Conservation (phyloP, 2,329 filamentous ascomycete species). For the Monosporascus sp. region DNA sequence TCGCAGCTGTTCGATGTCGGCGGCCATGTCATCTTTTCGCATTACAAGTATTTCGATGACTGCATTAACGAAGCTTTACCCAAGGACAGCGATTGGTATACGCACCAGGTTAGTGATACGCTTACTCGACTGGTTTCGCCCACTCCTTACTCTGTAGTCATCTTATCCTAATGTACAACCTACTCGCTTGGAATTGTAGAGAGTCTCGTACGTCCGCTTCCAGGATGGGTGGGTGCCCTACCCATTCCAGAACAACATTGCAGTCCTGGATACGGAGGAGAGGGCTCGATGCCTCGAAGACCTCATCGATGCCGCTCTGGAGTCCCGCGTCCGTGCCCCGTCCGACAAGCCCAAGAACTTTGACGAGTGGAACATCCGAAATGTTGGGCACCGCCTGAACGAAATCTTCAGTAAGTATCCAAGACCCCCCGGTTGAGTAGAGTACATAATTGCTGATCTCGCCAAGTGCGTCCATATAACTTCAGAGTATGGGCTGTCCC, state of each 20-base stretch:
- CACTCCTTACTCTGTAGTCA: no score
- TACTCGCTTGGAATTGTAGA: no score
- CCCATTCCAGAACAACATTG: conserved; percentile 99
- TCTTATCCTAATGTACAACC: no score
- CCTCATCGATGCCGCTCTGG: conserved; percentile 89
- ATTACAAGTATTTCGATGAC: conserved; percentile 99
- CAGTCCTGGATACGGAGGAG: conserved; percentile 94
- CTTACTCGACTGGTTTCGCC: no score
- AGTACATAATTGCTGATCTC: no score
- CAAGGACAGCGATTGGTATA: conserved; percentile 92
- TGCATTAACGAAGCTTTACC: conserved; percentile 95
- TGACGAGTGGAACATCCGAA: conserved; percentile 96
- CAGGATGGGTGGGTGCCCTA: conserved; percentile 96
- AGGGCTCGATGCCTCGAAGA: conserved; percentile 92
- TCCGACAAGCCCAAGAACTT: conserved; percentile 81
- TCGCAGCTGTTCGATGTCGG: conserved; percentile 92
- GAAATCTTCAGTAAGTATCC: conserved; percentile 66
- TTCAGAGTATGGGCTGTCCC: conserved; percentile 99
- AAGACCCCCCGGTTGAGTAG: no score
- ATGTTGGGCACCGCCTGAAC: conserved; percentile 82
- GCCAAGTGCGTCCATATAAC: conserved; percentile 84
- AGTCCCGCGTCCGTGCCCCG: conserved; percentile 75
- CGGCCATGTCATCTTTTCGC: conserved; percentile 97
- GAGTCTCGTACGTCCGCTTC: conserved; percentile 98
- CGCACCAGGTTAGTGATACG: conserved; percentile 61